phyloP scores from a whole-genome alignment of 441 rosid genomes.

The Oxalis stricta region DNA sequence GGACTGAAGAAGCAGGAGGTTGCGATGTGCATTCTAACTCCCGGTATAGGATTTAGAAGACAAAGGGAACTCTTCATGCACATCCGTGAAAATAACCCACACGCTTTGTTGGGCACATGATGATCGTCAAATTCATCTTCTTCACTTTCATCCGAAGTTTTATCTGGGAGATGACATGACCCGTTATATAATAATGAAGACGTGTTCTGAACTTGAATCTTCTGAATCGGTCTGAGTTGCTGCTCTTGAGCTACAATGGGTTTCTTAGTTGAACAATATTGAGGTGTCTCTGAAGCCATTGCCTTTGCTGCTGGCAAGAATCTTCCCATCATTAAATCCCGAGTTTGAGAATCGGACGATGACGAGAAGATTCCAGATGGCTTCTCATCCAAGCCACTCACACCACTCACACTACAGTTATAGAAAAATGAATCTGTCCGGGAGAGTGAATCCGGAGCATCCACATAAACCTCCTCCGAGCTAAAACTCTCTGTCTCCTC shows the following conservation, averaged over 20 bases:
- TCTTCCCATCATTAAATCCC: conserved; percentile 80
- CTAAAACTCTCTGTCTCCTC: conserved; percentile 18
- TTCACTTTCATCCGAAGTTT: conserved; percentile 25
- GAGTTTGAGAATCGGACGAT: conserved; percentile 31
- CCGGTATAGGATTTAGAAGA: conserved; percentile 46
- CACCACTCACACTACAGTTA: conserved; percentile 67
- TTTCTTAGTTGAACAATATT: conserved; percentile 27
- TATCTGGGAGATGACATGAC: conserved; percentile 12
- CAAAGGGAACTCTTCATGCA: conserved; percentile 41
- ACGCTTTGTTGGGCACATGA: conserved; percentile 29
- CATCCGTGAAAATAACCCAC: conserved; percentile 50
- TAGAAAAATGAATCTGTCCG: conserved; percentile 53
- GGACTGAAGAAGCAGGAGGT: conserved; percentile 22
- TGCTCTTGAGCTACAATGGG: conserved; percentile 25
- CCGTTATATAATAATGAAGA: conserved; percentile 13
- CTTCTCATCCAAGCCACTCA: conserved; percentile 44
- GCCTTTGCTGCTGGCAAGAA: conserved; percentile 95
- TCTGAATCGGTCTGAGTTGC: conserved; percentile 13
- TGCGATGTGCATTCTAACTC: conserved; percentile 32
- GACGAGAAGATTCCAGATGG: conserved; percentile 32
- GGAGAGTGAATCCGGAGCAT: conserved; percentile 57
- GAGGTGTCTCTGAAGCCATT: conserved; percentile 61
- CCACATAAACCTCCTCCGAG: conserved; percentile 35
- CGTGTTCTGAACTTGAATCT: conserved; percentile 12
- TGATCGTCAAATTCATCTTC: conserved; percentile 25